Base-by-base conservation (phyloP, 176 grass and related monocot species). In the Carex pumila region DNA sequence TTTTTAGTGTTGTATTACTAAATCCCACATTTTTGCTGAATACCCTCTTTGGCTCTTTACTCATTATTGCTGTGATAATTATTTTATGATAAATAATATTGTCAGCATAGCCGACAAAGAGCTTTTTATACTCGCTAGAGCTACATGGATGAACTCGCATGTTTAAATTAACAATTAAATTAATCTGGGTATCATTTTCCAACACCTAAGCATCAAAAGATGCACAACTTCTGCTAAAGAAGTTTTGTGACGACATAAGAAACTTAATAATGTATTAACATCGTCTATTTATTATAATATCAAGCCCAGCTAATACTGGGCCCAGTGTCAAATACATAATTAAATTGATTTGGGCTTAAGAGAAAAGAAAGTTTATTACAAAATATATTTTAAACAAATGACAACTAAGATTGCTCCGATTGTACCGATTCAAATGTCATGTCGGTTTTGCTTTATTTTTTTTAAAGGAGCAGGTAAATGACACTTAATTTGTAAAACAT, bases 341-440 rank as follows among this genome's bases (percentile, higher is more conserved):
- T 74, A 74, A 19, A 78, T 78, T 7, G 4, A 57, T 56, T 34
- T 17, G 25, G 25, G 73, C 21, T 36, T 32, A 57, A 30, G 25
- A 78, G 15, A 34, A 25, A 25, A 78, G 15, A 77, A 15, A 67
- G 2, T 3, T 25, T 62, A 62, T 22, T 25, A 25, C 0, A 8
- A 71, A n/a, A n/a, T n/a, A n/a, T 15, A 29, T 73, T 13, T 73
- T 25, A 29, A 78, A 9, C 25, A 78, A 78, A 57, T 18, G 25
- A 14, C 52, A 78, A 57, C 25, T 57, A 31, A 56, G 73, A 57
- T 78, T 57, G 50, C 50, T 55, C 12, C 2, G 19, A n/a, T 25
- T 75, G 47, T 53, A 76, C 72, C 71, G 21, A 76, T 49, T 76
- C 72, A 30, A 54, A 76, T 76, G 72, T 75, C 71, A 75, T 47